Conservation (phyloP, 768 basidiomycete genomes). For the Lentinula lateritia region DNA sequence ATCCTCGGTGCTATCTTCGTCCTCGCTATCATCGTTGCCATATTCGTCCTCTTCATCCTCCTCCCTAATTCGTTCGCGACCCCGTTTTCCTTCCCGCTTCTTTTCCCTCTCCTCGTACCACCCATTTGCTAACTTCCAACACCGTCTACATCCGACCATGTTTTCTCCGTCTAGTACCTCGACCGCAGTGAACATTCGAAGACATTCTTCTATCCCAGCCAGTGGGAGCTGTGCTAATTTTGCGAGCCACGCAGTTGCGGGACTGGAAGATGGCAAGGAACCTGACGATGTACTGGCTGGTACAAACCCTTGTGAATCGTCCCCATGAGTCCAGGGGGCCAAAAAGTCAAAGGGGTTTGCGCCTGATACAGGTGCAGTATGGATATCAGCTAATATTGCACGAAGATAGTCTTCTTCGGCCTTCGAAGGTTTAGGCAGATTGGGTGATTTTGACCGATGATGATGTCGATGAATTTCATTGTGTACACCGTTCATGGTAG, state of each 20-base stretch:
- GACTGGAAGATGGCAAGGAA: constrained; percentile 6
- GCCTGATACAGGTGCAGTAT: constrained; percentile 26
- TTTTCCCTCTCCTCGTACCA: constrained; percentile 29
- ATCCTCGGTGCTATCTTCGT: constrained; percentile 16
- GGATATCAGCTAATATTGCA: constrained; percentile 61
- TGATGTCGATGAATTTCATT: constrained; percentile 16
- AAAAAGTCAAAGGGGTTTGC: constrained; percentile 47
- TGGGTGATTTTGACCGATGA: constrained; percentile 37
- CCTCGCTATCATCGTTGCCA: constrained; percentile 16
- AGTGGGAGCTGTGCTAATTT: constrained; percentile 37
- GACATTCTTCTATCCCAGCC: constrained; percentile 65
- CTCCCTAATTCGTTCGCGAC: constrained; percentile 18
- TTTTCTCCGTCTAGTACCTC: constrained; percentile 93
- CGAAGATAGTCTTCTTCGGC: constrained; percentile 66
- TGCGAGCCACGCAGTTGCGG: constrained; percentile 36
- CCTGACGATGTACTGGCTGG: background rate
- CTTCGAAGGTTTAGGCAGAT: constrained; percentile 46
- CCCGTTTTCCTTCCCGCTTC: constrained; percentile 18
- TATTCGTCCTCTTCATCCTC: constrained; percentile 23
- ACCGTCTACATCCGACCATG: constrained; percentile 86
- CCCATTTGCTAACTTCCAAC: constrained; percentile 89
- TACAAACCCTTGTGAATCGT: constrained; percentile 13
- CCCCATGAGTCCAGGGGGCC: constrained; percentile 19
- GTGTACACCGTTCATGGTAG: constrained; percentile 13
- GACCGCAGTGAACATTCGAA: constrained; percentile 87